Evolutionary conservation across 805 yeast species (phyloP), one percentile per base, ranked within the genome.

Genomic region (Saccharomyces mikatae): DNA sequence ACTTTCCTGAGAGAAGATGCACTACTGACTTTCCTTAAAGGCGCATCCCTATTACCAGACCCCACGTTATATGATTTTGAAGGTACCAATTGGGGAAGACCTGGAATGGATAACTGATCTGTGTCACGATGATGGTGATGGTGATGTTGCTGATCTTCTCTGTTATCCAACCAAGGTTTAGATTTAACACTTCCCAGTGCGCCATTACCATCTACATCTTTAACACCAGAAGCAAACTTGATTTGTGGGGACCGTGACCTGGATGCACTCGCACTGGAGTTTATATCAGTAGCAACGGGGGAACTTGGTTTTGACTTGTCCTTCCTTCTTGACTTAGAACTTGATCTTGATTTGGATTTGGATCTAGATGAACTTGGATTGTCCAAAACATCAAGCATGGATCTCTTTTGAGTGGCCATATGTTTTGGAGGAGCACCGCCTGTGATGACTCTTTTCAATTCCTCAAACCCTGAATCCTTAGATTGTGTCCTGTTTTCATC

Each of bases 351-450:
- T 14, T 56, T 50, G 8, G 58, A 54, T 28, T 57, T 44, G 14
- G 64, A 54, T 17, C 59, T 48, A n/a, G 44, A 21, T 17, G 53
- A 13, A 22, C 44, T 56, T 6, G 56, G 54, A 30, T 50, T 32
- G 51, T 61, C 59, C n/a, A 48, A 50, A 13, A 62, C 65, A 49
- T 62, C 64, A 17, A 62, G 53, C 67, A 65, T 65, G 11, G 65
- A 63, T 41, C 56, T 61, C 48, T 49, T 58, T 4, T 53, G 51
- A 29, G 50, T 44, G 4, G 56, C 51, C 4, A 47, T 32, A 3
- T 36, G 53, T 52, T 6, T 53, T 50, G 30, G 53, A 31, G 36
- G 47, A 22, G 50, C 48, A 28, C 62, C 62, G 10, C 71, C 71
- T 1, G 70, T 65, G 21, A 69, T 53, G 1, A 63, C 62, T 24